Evolutionary conservation across 768 basidiomycete species (phyloP).

Genomic region (Boletellus sp.): DNA sequence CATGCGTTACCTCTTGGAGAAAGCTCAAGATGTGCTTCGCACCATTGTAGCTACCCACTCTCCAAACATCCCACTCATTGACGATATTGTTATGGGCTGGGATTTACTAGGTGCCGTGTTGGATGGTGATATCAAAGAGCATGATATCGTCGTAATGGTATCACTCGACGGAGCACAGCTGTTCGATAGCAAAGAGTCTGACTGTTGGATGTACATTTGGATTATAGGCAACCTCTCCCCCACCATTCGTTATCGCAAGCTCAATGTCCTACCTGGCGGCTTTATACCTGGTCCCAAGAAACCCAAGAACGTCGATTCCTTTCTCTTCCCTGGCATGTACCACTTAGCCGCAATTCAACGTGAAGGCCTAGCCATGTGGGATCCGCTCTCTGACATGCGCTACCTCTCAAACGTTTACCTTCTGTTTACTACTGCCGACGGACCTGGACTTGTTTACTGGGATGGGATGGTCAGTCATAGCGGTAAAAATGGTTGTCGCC

Average conservation of each 20-base stretch:
- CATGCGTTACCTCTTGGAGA: conserved; percentile 28
- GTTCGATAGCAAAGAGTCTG: conserved; percentile 12
- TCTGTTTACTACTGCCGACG: conserved; percentile 24
- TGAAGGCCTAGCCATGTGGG: conserved; percentile 1
- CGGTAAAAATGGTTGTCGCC: conserved; percentile 33
- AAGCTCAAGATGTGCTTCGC: not conserved
- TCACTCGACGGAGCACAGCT: conserved; percentile 43
- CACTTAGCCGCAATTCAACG: not conserved
- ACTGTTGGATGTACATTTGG: conserved; percentile 36
- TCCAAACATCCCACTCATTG: not conserved
- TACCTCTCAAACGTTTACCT: not conserved
- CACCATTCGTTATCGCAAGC: not conserved
- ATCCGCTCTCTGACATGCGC: not conserved
- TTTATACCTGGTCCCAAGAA: conserved; percentile 3
- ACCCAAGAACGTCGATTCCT: conserved; percentile 1
- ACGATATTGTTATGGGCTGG: conserved; percentile 4
- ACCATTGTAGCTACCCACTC: not conserved
- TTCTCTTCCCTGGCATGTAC: conserved; percentile 2
- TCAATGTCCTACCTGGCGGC: not conserved
- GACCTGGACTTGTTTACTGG: conserved; percentile 24
- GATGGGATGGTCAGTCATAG: conserved; percentile 36
- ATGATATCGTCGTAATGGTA: conserved; percentile 31
- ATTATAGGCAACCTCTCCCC: conserved; percentile 24
- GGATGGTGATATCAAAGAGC: conserved; percentile 7
- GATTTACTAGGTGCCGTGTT: conserved; percentile 8